These are phyloP conservation scores for Graphiopsis chlorocephala DNA, from an alignment of 2,329 filamentous ascomycete species.

Conservation along the genomic window DNA sequence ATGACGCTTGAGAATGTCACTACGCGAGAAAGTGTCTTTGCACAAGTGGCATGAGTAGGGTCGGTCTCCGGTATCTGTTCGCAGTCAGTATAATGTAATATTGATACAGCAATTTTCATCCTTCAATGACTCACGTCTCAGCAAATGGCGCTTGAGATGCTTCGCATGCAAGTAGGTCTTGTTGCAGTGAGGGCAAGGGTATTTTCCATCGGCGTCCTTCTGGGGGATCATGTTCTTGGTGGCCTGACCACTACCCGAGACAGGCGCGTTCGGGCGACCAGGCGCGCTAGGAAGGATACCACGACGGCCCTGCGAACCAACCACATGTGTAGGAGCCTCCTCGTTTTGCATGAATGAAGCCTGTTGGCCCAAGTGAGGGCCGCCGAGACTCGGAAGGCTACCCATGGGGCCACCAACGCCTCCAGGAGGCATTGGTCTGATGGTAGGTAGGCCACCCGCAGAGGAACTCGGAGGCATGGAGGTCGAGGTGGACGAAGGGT, in stretches of 20 bases:
- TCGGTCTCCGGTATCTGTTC: conserved; percentile 86
- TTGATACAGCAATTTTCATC: neutral
- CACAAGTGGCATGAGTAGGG: conserved; percentile 98
- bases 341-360: conserved; percentile 37
- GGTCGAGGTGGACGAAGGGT: conserved; percentile 33
- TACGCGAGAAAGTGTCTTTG: conserved; percentile 95
- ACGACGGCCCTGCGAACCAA: conserved; percentile 88
- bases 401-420: conserved; percentile 37
- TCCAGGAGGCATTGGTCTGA: conserved; percentile 41
- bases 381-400: conserved; percentile 37
- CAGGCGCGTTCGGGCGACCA: conserved; percentile 74
- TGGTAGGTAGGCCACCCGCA: conserved; percentile 35
- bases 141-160: conserved; percentile 91
- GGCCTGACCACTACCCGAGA: conserved; percentile 56
- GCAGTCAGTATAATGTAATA: conserved; percentile 37
- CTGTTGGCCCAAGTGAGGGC: conserved; percentile 32
- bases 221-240: conserved; percentile 82
- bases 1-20: conserved; percentile 97
- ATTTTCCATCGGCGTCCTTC: conserved; percentile 97
- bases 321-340: conserved; percentile 75
- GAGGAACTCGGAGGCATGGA: conserved; percentile 27
- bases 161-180: conserved; percentile 98
- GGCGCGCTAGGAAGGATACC: conserved; percentile 90
- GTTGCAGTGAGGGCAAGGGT: conserved; percentile 94
- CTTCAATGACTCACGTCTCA: conserved; percentile 74